A percentile compares a stretch with the other conserved stretches of the same genome.
These are phyloP conservation scores for Globisporangium perplexum DNA, from an alignment of 352 stramenopile genomes.

Conservation along the genomic window DNA sequence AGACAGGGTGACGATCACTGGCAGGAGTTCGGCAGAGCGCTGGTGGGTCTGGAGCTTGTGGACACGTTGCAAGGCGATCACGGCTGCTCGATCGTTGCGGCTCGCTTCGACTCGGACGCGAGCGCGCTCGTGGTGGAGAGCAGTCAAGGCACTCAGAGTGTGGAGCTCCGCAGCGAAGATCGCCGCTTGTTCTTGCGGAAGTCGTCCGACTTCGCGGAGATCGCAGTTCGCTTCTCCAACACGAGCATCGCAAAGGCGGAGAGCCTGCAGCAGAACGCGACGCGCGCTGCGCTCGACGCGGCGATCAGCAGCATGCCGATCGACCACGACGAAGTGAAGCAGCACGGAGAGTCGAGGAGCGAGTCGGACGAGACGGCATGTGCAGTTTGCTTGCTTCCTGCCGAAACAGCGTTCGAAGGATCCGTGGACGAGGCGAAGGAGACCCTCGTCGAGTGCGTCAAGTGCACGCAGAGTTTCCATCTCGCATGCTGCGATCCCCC, in stretches of 20 bases:
- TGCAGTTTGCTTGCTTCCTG: constrained; percentile 20
- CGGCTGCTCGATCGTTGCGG: neutral
- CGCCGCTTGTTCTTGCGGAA: constrained; percentile 8
- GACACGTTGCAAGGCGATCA: neutral
- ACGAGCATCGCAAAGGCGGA: constrained; percentile 1
- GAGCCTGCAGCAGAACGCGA: constrained; percentile 7
- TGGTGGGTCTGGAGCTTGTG: constrained; percentile 9
- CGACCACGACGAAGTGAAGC: neutral
- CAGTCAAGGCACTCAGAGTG: neutral
- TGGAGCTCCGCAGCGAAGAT: constrained; percentile 1
- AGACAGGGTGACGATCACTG: neutral
- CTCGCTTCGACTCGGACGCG: constrained; percentile 3
- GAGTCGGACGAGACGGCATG: constrained; percentile 5
- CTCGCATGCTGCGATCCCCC: constrained; percentile 74
- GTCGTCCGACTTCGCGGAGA: constrained; percentile 4
- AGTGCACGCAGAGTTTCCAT: constrained; percentile 55
- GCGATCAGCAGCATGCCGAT: constrained; percentile 4
- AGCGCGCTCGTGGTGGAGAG: constrained; percentile 3
- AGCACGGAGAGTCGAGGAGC: neutral
- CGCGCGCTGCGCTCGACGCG: constrained; percentile 8
- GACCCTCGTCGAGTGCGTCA: constrained; percentile 46
- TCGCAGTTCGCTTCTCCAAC: constrained; percentile 9
- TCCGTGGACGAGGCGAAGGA: constrained; percentile 11
- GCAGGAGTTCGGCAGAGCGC: constrained; percentile 7
- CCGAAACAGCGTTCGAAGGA: neutral